Evolutionary conservation across 257 asterid species (phyloP).

Genomic region (Lantana camara): DNA sequence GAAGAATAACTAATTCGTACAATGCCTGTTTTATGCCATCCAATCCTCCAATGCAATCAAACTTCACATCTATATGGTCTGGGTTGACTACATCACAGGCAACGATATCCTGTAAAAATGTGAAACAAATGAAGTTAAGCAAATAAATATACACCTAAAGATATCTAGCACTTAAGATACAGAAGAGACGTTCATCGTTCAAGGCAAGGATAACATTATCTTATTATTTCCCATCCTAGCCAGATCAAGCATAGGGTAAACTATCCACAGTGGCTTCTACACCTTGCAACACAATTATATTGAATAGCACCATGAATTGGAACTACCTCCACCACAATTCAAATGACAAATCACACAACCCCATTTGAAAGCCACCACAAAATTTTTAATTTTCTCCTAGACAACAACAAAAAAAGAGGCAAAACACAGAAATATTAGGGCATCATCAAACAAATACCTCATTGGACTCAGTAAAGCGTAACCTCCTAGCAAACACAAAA

Average conservation of each 20-base stretch:
- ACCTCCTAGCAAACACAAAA: background rate
- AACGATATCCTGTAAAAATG: constrained; percentile 63
- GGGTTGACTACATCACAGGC: constrained; percentile 97
- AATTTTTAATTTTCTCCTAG: background rate
- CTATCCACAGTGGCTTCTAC: background rate
- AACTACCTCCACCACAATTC: no score
- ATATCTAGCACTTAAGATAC: background rate
- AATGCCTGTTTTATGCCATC: constrained; percentile 73
- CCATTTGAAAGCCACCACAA: background rate
- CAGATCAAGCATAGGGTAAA: background rate
- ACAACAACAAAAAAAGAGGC: background rate
- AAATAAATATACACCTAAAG: background rate
- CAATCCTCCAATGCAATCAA: constrained; percentile 82
- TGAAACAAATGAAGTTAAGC: constrained; percentile 9
- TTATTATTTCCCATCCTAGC: background rate
- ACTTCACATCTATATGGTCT: constrained; percentile 74
- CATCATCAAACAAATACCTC: background rate
- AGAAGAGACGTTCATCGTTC: background rate
- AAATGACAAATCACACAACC: background rate
- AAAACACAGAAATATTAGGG: constrained; percentile 1
- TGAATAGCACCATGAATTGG: background rate
- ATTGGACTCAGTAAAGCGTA: background rate
- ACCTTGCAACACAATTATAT: background rate
- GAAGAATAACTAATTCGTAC: constrained; percentile 86
- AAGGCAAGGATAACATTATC: background rate